Evolutionary conservation across 345 rosid species (phyloP).

Genomic region (Pseudoturritis turrita): DNA sequence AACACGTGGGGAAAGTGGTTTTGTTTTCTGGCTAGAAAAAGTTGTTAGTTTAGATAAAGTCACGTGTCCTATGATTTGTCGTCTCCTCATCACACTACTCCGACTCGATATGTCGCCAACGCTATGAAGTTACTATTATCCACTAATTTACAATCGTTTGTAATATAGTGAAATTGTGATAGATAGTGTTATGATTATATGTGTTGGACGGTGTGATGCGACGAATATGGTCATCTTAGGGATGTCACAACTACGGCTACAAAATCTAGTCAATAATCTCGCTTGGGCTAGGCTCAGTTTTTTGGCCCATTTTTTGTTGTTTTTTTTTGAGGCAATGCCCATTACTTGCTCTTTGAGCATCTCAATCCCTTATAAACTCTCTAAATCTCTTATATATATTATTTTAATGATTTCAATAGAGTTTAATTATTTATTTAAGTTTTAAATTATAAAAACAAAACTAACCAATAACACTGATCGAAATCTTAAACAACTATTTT

Average conservation of each 20-base stretch:
- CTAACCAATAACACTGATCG: too few relatives aligned
- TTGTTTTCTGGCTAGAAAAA: neutral
- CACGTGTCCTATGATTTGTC: slow-evolving; percentile 28
- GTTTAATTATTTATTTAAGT: too few relatives aligned
- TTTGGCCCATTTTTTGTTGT: neutral
- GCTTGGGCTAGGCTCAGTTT: neutral
- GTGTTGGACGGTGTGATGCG: slow-evolving; percentile 18
- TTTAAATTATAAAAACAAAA: too few relatives aligned
- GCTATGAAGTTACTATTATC: neutral
- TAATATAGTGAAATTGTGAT: neutral
- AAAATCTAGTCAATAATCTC: slow-evolving; percentile 2
- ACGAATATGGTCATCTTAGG: neutral
- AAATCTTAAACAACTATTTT: too few relatives aligned
- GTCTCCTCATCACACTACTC: slow-evolving; percentile 14
- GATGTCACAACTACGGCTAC: neutral
- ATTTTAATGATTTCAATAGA: too few relatives aligned
- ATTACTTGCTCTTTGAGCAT: too few relatives aligned
- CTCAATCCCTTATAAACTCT: too few relatives aligned
- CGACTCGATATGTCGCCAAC: slow-evolving; percentile 18
- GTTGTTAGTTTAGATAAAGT: slow-evolving; percentile 6
- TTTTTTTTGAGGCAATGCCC: too few relatives aligned
- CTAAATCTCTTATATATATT: too few relatives aligned
- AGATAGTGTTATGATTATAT: neutral
- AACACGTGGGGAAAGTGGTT: slow-evolving; percentile 15
- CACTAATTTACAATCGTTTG: neutral